Evolutionary conservation across 257 asterid genomes (phyloP).

Genomic region (Paraleonurus japonicus): DNA sequence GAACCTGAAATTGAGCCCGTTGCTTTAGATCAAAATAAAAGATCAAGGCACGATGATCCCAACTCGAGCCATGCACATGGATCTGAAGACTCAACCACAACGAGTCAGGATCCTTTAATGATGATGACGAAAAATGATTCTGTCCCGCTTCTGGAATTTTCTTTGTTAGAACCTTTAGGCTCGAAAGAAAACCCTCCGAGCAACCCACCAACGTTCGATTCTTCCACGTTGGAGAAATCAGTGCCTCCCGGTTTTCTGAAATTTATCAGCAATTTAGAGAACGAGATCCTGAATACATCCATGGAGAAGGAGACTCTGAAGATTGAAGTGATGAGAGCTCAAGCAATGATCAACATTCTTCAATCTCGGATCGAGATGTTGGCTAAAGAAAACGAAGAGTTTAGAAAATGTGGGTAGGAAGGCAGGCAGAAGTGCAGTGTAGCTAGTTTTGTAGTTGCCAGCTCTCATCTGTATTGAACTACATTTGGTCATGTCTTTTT

Average conservation of each 20-base stretch:
- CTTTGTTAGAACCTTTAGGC: conserved; percentile 48
- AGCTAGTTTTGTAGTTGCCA: conserved; percentile 17
- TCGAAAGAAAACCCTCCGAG: conserved; percentile 50
- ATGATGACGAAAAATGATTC: conserved; percentile 66
- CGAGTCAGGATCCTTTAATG: conserved; percentile 62
- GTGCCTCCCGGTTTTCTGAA: conserved; percentile 90
- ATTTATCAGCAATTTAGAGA: conserved; percentile 76
- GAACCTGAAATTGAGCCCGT: conserved; percentile 50
- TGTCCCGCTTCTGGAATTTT: conserved; percentile 51
- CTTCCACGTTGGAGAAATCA: conserved; percentile 76
- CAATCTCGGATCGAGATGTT: conserved; percentile 62
- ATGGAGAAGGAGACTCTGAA: conserved; percentile 81
- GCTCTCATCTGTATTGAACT: conserved; percentile 4
- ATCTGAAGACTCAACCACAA: conserved; percentile 85
- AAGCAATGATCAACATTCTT: conserved; percentile 82
- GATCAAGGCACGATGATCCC: conserved; percentile 70
- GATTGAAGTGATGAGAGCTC: conserved; percentile 97
- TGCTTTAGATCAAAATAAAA: conserved; percentile 53
- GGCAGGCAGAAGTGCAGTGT: conserved; percentile 17
- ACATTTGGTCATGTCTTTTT: conserved; percentile 13
- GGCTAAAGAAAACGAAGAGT: conserved; percentile 59
- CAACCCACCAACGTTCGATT: conserved; percentile 48
- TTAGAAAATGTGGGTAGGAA: conserved; percentile 33
- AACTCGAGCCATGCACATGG: conserved; percentile 80
- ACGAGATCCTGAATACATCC: conserved; percentile 68